phyloP scores from a whole-genome alignment of 1,139 yeast genomes.

The Magnusiomyces paraingens region DNA sequence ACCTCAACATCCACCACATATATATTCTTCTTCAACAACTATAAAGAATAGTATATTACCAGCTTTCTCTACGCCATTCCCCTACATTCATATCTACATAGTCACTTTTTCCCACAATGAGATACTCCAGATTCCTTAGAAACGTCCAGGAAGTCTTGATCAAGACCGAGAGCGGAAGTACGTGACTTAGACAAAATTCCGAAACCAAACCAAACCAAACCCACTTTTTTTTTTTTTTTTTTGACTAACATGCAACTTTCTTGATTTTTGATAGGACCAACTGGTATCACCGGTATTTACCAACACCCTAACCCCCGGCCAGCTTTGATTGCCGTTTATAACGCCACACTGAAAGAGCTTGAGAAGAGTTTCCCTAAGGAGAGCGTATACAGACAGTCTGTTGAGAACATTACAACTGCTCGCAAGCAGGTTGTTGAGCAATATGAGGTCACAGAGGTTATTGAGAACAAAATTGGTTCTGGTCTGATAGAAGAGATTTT shows the following conservation, averaged over 20 bases:
- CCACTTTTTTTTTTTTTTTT: background rate
- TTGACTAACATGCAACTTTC: background rate
- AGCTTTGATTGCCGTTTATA: conserved; percentile 63
- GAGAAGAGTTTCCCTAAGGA: conserved; percentile 57
- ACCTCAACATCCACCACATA: background rate
- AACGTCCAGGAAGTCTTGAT: conserved; percentile 52
- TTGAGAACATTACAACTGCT: conserved; percentile 63
- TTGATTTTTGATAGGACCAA: conserved; percentile 37
- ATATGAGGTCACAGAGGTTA: conserved; percentile 56
- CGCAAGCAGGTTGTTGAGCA: conserved; percentile 62
- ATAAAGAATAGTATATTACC: too few species aligned
- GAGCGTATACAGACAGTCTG: conserved; percentile 70
- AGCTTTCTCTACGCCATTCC: background rate
- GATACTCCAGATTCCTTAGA: conserved; percentile 36
- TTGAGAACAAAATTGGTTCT: conserved; percentile 70
- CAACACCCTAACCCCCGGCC: conserved; percentile 86
- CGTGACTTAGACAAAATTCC: conserved; percentile 9
- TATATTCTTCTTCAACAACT: background rate
- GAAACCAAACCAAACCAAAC: background rate
- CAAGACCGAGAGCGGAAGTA: conserved; percentile 54
- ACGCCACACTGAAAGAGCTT: conserved; percentile 57
- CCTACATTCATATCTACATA: background rate
- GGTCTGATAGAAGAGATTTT: conserved; percentile 81
- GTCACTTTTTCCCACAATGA: conserved; percentile 32
- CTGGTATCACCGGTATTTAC: conserved; percentile 72